phyloP scores from a whole-genome alignment of 2,329 filamentous ascomycete species.

The Clonostachys rhizophaga region DNA sequence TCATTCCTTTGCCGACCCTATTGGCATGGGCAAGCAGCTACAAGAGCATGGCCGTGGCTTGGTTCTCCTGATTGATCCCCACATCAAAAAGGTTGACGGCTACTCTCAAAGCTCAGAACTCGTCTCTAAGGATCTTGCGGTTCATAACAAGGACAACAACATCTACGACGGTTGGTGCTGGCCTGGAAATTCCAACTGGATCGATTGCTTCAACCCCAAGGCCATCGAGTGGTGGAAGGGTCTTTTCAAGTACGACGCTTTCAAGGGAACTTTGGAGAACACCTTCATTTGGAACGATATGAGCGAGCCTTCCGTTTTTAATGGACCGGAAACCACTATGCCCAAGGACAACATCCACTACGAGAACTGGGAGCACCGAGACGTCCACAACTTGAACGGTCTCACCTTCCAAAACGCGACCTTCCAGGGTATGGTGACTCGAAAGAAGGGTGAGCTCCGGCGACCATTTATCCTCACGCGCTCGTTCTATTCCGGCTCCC shows the following conservation, averaged over 20 bases:
- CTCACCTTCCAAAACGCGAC: slow-evolving; percentile 95
- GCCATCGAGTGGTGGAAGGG: slow-evolving; percentile 86
- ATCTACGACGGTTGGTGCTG: slow-evolving; percentile 98
- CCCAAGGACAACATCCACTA: slow-evolving; percentile 95
- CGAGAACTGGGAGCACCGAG: slow-evolving; percentile 92
- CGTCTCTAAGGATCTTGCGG: slow-evolving; percentile 76
- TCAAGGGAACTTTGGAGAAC: slow-evolving; percentile 82
- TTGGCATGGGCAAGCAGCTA: slow-evolving; percentile 83
- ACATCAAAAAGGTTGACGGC: slow-evolving; percentile 86
- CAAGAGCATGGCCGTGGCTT: slow-evolving; percentile 83
- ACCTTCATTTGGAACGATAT: slow-evolving; percentile 99
- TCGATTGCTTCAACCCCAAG: slow-evolving; percentile 93
- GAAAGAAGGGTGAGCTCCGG: slow-evolving; percentile 79
- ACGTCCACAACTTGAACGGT: slow-evolving; percentile 93
- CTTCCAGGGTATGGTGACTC: slow-evolving; percentile 75
- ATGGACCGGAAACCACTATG: slow-evolving; percentile 97
- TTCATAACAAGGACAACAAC: slow-evolving; percentile 85
- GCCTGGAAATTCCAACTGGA: slow-evolving; percentile 95
- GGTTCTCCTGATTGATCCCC: slow-evolving; percentile 92
- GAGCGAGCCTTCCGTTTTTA: slow-evolving; percentile 99
- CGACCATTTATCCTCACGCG: slow-evolving; percentile 92
- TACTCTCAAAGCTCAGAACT: slow-evolving; percentile 78
- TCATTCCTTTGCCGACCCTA: slow-evolving; percentile 80
- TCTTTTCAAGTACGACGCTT: slow-evolving; percentile 82
- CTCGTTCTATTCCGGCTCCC: slow-evolving; percentile 86